Base-by-base conservation (phyloP, 2,329 filamentous ascomycete genomes). In the Apiospora kogelbergensis region DNA sequence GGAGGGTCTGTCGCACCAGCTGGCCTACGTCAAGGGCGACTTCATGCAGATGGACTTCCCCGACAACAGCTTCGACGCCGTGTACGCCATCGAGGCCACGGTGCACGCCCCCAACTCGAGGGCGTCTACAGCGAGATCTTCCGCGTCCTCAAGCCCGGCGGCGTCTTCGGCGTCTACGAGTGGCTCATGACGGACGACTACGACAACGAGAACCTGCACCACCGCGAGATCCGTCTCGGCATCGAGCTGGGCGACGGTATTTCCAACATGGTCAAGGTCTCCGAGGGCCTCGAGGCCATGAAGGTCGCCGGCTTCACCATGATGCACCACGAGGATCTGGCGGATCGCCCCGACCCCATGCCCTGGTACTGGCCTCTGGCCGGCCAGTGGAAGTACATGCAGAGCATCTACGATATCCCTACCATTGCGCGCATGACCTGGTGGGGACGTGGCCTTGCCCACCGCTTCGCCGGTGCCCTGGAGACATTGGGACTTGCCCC, bases 11-110 rank as follows among this genome's bases (percentile, higher is more conserved):
- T 87, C 91, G 1, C 81, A 93, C 77, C 94, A 97, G 84, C 84
- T 97, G 74, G 87, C 87, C 72, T 98, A 94, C 76, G 91, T 94
- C 78, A 98, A 98, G 88, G 95, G 95, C 67, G 95, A 98, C 78
- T 99, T 99, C 81, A 98, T 98, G 95, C 94, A 97, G 90, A 97
- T 98, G 93, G 90, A 90, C 26, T 98, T 98, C 85, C 91, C 93
- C 63, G 93, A 96, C 78, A 93, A 97, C 86, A 89, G 86, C 24
- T 98, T 98, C 81, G 96, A 98, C 76, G 94, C 94, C 69, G 93
- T 98, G 67, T 98, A 98, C 79, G 95, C 95, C 67, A 98, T 99
- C 74, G 96, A 99, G 83, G 96, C 96, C 3, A 99, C 96, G 3
- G 93, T 97, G 66, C 96, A 99, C 80, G 96, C 96, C 0, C 96